These are phyloP conservation scores for Ascochyta fabae DNA, from an alignment of 2,329 filamentous ascomycete genomes.

Conservation along the genomic window DNA sequence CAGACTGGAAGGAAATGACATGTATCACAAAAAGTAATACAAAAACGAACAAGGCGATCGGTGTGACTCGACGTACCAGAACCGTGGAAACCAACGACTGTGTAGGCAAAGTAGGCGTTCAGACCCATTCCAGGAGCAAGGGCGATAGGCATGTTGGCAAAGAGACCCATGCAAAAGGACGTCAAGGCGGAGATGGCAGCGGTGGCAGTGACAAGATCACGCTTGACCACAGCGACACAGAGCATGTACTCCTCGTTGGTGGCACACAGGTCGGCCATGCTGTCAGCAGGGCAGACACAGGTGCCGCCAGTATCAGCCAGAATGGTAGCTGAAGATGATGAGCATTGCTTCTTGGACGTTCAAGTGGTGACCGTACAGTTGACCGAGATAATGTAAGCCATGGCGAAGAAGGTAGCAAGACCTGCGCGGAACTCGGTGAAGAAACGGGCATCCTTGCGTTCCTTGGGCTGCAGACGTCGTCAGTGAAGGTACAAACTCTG, in stretches of 20 bases:
- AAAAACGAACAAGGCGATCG: conserved; percentile 23
- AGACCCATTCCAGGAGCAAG: conserved; percentile 79
- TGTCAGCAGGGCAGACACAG: conserved; percentile 68
- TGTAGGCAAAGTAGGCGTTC: conserved; percentile 87
- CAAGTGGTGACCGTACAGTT: conserved; percentile 55
- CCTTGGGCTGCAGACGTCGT: conserved; percentile 60
- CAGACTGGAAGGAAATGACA: conserved; percentile 12
- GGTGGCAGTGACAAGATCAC: conserved; percentile 83
- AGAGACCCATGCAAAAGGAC: conserved; percentile 82
- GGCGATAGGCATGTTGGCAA: conserved; percentile 80
- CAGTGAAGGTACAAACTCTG: conserved; percentile 20
- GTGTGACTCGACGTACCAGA: conserved; percentile 55
- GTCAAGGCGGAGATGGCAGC: conserved; percentile 81
- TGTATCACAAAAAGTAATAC: conserved; percentile 22
- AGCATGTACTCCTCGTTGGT: conserved; percentile 65
- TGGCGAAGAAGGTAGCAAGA: conserved; percentile 68
- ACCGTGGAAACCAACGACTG: conserved; percentile 79
- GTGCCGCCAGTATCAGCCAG: conserved; percentile 76
- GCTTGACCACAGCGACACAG: conserved; percentile 69
- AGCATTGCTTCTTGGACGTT: conserved; percentile 11
- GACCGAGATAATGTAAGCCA: conserved; percentile 67
- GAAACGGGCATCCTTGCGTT: conserved; percentile 78
- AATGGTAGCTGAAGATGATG: conserved; percentile 57
- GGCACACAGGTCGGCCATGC: conserved; percentile 58
- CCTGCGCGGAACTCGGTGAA: conserved; percentile 85